phyloP scores from a whole-genome alignment of 2,329 filamentous ascomycete genomes.

The Leptographium flavum region DNA sequence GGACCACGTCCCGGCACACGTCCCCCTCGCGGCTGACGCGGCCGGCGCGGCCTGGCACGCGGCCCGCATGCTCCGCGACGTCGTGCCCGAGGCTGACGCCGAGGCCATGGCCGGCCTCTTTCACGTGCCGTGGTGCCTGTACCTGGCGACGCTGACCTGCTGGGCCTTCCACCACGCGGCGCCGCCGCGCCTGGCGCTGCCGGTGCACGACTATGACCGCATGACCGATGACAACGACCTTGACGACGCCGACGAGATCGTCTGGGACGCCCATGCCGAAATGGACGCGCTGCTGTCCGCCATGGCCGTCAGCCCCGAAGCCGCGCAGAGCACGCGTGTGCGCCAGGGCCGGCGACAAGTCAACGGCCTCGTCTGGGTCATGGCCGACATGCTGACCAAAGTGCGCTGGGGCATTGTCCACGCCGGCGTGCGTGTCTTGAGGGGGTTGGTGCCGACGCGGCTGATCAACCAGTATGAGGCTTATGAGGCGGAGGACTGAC shows the following conservation, averaged over 20 bases:
- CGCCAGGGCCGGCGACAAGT: background rate
- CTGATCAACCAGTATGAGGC: constrained; percentile 10
- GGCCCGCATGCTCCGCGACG: constrained; percentile 6
- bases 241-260: constrained; percentile 5
- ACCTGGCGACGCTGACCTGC: constrained; percentile 9
- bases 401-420: constrained; percentile 11
- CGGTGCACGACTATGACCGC: background rate
- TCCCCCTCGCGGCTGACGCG: background rate
- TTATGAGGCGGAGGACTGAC: background rate
- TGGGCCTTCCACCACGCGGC: constrained; percentile 9
- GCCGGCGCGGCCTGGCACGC: constrained; percentile 7
- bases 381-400: constrained; percentile 8
- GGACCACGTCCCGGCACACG: too few species aligned
- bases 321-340: background rate
- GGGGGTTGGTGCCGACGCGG: constrained; percentile 7
- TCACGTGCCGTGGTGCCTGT: constrained; percentile 11
- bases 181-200: background rate
- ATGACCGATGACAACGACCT: background rate
- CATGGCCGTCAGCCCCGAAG: constrained; percentile 1
- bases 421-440: constrained; percentile 7
- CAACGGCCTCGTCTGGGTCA: constrained; percentile 9
- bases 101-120: constrained; percentile 9
- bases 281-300: constrained; percentile 5
- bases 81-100: constrained; percentile 1
- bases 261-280: constrained; percentile 8